A percentile compares a stretch with the other conserved stretches of the same genome.
Evolutionary conservation across 2,329 filamentous ascomycete genomes (phyloP).

Genomic region (Talaromyces atroroseus): DNA sequence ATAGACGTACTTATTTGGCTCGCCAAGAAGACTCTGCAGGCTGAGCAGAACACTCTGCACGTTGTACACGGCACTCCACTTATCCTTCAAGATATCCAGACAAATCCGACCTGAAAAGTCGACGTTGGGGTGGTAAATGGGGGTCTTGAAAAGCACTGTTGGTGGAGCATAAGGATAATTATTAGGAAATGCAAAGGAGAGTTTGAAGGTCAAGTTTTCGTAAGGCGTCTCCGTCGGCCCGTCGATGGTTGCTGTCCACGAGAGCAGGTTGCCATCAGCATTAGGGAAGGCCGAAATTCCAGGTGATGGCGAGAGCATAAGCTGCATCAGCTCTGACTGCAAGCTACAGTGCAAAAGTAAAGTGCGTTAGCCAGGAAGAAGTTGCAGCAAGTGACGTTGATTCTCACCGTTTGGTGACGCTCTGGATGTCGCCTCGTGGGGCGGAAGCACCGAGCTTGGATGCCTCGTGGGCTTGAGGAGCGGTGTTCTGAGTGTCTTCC

Average conservation of each 20-base stretch:
- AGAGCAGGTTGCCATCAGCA: constrained; percentile 80
- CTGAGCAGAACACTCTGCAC: constrained; percentile 89
- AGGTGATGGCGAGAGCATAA: constrained; percentile 92
- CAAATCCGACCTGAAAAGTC: constrained; percentile 97
- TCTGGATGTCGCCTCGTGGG: constrained; percentile 62
- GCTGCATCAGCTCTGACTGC: constrained; percentile 95
- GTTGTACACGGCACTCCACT: constrained; percentile 98
- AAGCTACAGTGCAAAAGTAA: constrained; percentile 53
- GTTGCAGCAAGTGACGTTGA: not conserved
- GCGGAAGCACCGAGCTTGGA: constrained; percentile 54
- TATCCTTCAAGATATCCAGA: constrained; percentile 96
- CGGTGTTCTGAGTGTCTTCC: constrained; percentile 64
- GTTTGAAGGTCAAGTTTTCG: constrained; percentile 80
- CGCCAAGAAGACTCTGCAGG: constrained; percentile 87
- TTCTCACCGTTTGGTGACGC: constrained; percentile 67
- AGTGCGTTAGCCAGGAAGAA: not conserved
- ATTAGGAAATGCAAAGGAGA: constrained; percentile 80
- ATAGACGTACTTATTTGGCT: constrained; percentile 85
- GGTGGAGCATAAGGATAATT: constrained; percentile 93
- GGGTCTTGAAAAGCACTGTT: constrained; percentile 93
- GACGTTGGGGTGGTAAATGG: constrained; percentile 98
- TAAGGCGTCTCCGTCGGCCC: constrained; percentile 92
- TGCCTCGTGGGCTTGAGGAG: constrained; percentile 56
- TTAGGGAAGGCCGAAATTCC: constrained; percentile 94
- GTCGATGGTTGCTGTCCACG: constrained; percentile 89